Percentiles rank a stretch among this genome's conserved stretches.
Evolutionary conservation across 2,329 filamentous ascomycete genomes (phyloP).

Genomic region (Claviceps africana): DNA sequence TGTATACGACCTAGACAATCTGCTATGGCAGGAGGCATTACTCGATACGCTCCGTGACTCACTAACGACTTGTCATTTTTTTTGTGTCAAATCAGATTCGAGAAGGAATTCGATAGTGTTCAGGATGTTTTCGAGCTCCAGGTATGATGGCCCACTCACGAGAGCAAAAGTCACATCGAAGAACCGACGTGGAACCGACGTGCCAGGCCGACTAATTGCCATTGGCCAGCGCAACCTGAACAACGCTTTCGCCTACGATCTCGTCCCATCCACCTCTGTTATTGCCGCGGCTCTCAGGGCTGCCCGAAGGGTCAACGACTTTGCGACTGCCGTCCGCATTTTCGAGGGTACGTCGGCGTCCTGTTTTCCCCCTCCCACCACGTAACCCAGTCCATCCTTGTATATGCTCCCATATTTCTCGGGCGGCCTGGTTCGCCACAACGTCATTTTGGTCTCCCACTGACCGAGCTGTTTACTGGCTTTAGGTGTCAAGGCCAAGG

Average conservation of each 20-base stretch:
- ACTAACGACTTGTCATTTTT: slow-evolving; percentile 12
- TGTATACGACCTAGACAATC: not conserved
- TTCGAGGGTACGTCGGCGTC: slow-evolving; percentile 70
- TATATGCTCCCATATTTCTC: not conserved
- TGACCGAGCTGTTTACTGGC: not conserved
- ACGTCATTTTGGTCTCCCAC: not conserved
- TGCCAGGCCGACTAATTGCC: slow-evolving; percentile 6
- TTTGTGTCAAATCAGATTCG: slow-evolving; percentile 51
- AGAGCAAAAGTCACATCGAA: slow-evolving; percentile 2
- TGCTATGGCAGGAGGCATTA: not conserved
- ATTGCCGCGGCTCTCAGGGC: slow-evolving; percentile 84
- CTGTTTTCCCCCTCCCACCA: not conserved
- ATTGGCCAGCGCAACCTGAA: slow-evolving; percentile 67
- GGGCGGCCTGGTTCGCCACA: not conserved
- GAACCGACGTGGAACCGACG: not conserved
- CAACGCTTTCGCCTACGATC: slow-evolving; percentile 99
- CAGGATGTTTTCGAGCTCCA: slow-evolving; percentile 99
- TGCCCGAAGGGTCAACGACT: slow-evolving; percentile 94
- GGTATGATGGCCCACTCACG: slow-evolving; percentile 42
- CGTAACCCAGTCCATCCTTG: not conserved
- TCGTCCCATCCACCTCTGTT: slow-evolving; percentile 87
- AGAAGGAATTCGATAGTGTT: slow-evolving; percentile 96
- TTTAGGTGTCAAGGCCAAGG: slow-evolving; percentile 93
- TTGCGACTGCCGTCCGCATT: slow-evolving; percentile 91
- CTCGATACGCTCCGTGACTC: slow-evolving; percentile 12